phyloP scores from a whole-genome alignment of 192 early-diverging fungal genomes.

The Ambispora gerdemannii region DNA sequence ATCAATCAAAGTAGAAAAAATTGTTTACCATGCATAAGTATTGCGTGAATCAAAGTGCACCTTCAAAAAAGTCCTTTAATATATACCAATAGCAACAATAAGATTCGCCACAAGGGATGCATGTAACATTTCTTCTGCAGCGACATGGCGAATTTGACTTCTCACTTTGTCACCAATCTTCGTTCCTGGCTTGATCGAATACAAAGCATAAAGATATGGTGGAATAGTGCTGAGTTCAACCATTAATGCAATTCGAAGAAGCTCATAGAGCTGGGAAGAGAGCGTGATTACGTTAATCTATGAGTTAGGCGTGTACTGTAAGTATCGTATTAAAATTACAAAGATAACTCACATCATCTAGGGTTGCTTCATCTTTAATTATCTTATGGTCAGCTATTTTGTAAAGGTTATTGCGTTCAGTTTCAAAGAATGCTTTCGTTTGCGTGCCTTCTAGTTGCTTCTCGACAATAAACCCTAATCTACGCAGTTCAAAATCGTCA shows the following conservation, averaged over 20 bases:
- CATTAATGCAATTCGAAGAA: slow-evolving; percentile 11
- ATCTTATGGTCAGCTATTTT: neutral
- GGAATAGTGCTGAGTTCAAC: slow-evolving; percentile 27
- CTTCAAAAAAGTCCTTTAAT: neutral
- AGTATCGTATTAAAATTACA: neutral
- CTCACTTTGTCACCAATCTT: neutral
- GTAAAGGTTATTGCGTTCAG: neutral
- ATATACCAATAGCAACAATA: slow-evolving; percentile 23
- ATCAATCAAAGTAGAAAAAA: neutral
- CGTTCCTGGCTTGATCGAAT: slow-evolving; percentile 5
- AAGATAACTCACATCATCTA: slow-evolving; percentile 19
- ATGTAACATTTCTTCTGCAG: slow-evolving; percentile 23
- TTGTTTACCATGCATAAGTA: too few species aligned
- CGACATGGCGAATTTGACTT: neutral
- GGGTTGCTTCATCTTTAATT: neutral
- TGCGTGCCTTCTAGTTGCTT: neutral
- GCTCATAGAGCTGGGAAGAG: neutral
- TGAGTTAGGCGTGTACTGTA: neutral
- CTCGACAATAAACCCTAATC: slow-evolving; percentile 25
- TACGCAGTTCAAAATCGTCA: neutral
- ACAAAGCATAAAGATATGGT: slow-evolving; percentile 21
- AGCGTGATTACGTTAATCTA: neutral
- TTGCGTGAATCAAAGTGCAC: neutral
- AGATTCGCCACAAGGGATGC: slow-evolving; percentile 24
- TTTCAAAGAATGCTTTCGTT: slow-evolving; percentile 1